A percentile compares a stretch with the other conserved stretches of the same genome.
phyloP scores from a whole-genome alignment of 352 stramenopile species.

The Globisporangium radiosum region DNA sequence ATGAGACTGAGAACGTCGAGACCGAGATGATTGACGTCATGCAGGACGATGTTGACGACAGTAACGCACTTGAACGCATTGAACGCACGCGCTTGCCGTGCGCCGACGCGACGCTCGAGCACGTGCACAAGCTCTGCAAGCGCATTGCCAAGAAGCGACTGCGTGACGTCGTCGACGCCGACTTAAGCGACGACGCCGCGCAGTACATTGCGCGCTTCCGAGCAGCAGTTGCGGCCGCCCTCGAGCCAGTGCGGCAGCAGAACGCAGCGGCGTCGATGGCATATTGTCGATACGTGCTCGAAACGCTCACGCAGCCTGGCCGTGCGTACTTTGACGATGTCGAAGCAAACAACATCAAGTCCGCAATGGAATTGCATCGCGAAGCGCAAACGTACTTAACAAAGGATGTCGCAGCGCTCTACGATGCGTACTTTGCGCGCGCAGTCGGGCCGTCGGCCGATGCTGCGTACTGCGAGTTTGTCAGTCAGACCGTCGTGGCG shows the following conservation, averaged over 20 bases:
- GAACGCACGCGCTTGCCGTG: constrained; percentile 68
- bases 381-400: constrained; percentile 64
- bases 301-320: constrained; percentile 28
- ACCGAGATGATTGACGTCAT: constrained; percentile 71
- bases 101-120: constrained; percentile 39
- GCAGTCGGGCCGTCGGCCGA: constrained; percentile 73
- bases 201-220: constrained; percentile 71
- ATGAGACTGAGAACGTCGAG: constrained; percentile 26
- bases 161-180: constrained; percentile 55
- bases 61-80: constrained; percentile 17
- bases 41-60: constrained; percentile 32
- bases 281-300: constrained; percentile 68
- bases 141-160: constrained; percentile 70
- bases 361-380: constrained; percentile 66
- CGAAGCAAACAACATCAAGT: constrained; percentile 37
- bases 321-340: constrained; percentile 31
- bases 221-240: constrained; percentile 26
- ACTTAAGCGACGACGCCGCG: constrained; percentile 51
- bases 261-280: constrained; percentile 81
- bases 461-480: constrained; percentile 77
- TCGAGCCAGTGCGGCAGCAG: constrained; percentile 58
- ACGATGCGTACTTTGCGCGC: constrained; percentile 51
- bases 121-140: constrained; percentile 67
- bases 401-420: constrained; percentile 35
- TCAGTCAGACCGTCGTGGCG: constrained; percentile 64